Percentiles rank a stretch among this genome's conserved stretches.
Conservation (phyloP, 225 moss, liverwort and hornwort species). For the Sphagnum contortum region DNA sequence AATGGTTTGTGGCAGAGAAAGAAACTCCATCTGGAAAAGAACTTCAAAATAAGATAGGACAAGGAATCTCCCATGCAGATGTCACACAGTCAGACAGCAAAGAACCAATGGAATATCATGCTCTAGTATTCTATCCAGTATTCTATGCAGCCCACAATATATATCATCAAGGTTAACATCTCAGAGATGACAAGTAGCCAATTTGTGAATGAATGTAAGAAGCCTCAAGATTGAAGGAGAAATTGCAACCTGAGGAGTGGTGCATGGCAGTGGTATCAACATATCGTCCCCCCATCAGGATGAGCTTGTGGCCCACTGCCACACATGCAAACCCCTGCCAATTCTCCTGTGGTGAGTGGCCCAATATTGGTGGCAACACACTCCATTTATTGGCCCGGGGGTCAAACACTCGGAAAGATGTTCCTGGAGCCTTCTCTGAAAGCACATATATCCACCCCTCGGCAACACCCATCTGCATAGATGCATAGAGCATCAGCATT, state of each 20-base stretch:
- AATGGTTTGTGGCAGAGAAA: background rate
- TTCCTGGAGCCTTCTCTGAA: constrained; percentile 23
- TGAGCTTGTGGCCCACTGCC: constrained; percentile 28
- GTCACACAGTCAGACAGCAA: background rate
- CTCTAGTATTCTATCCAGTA: too few relatives aligned
- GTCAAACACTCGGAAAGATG: constrained; percentile 34
- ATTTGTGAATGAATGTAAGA: too few relatives aligned
- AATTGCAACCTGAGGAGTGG: too few relatives aligned
- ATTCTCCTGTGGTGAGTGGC: constrained; percentile 14
- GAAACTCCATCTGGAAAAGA: too few relatives aligned
- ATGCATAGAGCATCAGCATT: background rate
- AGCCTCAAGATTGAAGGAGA: too few relatives aligned
- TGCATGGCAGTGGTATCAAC: too few relatives aligned
- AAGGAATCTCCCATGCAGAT: too few relatives aligned
- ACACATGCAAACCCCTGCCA: constrained; percentile 66
- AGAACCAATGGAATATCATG: background rate
- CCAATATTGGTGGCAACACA: constrained; percentile 37
- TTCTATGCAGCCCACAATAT: too few relatives aligned
- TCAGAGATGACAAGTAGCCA: too few relatives aligned
- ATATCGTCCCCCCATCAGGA: constrained; percentile 42
- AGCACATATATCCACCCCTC: constrained; percentile 57
- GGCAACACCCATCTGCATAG: constrained; percentile 29
- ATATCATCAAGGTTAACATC: too few relatives aligned
- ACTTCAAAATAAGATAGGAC: too few relatives aligned
- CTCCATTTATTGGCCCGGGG: constrained; percentile 36